Conservation (phyloP, 441 rosid genomes). For the Populus hybrid region DNA sequence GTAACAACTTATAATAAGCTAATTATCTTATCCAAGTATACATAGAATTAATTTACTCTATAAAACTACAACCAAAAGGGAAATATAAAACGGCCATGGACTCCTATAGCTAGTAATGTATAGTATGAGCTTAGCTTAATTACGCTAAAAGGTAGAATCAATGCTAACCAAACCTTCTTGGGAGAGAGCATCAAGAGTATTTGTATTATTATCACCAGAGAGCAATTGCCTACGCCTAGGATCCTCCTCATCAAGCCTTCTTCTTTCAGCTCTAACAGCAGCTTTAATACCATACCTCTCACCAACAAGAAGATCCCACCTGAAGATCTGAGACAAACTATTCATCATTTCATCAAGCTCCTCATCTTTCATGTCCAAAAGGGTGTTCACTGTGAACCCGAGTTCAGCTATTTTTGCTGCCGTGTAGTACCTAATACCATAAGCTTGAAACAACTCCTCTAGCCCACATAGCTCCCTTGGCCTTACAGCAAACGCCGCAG, state of each 20-base stretch:
- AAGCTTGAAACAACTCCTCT: constrained; percentile 74
- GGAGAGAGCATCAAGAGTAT: constrained; percentile 79
- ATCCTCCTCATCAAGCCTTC: constrained; percentile 68
- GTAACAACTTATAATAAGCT: neutral
- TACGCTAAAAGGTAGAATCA: neutral
- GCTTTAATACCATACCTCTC: constrained; percentile 90
- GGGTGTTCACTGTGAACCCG: constrained; percentile 88
- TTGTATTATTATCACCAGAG: constrained; percentile 42
- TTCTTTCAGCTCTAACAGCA: constrained; percentile 84
- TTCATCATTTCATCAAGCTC: constrained; percentile 99
- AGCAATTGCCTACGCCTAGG: constrained; percentile 48
- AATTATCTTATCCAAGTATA: neutral
- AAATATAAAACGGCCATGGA: too few relatives aligned
- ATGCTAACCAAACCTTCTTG: constrained; percentile 60
- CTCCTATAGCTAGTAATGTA: neutral
- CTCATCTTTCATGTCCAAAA: constrained; percentile 82
- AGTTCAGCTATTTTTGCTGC: constrained; percentile 87
- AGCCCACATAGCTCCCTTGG: constrained; percentile 69
- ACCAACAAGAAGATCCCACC: constrained; percentile 93
- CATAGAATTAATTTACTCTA: neutral
- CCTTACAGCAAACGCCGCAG: constrained; percentile 35
- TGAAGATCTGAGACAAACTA: constrained; percentile 73
- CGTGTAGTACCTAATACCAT: constrained; percentile 80
- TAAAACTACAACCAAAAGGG: neutral
- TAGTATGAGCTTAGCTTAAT: neutral